phyloP scores from a whole-genome alignment of 2,329 filamentous ascomycete genomes.

The Magnaporthales sp. region DNA sequence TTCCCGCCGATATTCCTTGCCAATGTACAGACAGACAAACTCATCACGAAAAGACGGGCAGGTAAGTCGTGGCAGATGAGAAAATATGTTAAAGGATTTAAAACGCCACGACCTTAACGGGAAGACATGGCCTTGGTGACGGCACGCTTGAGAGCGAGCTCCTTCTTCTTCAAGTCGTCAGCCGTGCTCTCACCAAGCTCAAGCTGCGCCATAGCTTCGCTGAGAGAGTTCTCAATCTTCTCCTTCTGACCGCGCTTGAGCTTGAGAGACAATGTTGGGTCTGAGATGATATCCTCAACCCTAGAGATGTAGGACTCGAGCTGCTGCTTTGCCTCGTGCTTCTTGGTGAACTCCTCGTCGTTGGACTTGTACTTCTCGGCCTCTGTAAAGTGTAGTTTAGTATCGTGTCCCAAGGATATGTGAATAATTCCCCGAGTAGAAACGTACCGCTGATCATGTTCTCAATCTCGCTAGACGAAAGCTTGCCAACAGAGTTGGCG shows the following conservation, averaged over 20 bases:
- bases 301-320: conserved; percentile 98
- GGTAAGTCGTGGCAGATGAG: conserved; percentile 2
- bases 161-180: conserved; percentile 99
- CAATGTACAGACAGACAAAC: background rate
- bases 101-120: conserved; percentile 49
- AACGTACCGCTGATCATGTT: conserved; percentile 80
- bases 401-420: background rate
- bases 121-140: conserved; percentile 98
- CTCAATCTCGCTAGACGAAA: conserved; percentile 90
- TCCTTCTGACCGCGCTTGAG: conserved; percentile 99
- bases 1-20: background rate
- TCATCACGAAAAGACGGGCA: background rate
- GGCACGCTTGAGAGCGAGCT: conserved; percentile 92
- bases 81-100: conserved; percentile 3
- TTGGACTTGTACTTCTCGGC: conserved; percentile 98
- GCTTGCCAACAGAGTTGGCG: conserved; percentile 98
- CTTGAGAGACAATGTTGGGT: conserved; percentile 92
- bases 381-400: conserved; percentile 34
- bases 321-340: conserved; percentile 97
- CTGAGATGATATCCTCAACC: conserved; percentile 97
- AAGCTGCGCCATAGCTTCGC: conserved; percentile 94
- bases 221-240: conserved; percentile 96
- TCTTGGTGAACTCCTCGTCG: conserved; percentile 99
- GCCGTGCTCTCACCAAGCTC: conserved; percentile 87
- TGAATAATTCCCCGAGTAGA: background rate